Evolutionary conservation across 164 flowering plant species (phyloP).

Genomic region (Magnolia officinalis): DNA sequence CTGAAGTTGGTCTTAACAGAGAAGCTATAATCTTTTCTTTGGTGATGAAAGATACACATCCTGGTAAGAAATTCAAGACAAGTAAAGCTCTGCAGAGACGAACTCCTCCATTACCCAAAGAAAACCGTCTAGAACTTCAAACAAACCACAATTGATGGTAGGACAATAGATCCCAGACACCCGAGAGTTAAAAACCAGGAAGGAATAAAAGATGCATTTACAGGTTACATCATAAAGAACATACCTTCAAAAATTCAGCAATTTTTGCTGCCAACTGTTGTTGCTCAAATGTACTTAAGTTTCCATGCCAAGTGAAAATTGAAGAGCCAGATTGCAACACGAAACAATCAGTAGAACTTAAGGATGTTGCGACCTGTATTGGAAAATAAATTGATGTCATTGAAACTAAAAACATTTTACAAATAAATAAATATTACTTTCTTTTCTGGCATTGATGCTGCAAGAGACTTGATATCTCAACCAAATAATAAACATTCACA

Average conservation of each 20-base stretch:
- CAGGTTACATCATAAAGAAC: background rate
- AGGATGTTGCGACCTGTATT: slow-evolving; percentile 73
- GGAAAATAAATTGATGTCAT: background rate
- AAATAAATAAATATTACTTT: no score
- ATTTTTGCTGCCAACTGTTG: slow-evolving; percentile 82
- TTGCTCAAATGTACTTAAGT: slow-evolving; percentile 79
- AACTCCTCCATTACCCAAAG: background rate
- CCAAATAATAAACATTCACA: no score
- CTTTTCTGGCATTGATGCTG: no score
- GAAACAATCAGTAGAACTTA: slow-evolving; percentile 85
- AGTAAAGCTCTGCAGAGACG: background rate
- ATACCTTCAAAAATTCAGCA: slow-evolving; percentile 92
- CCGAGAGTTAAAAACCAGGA: background rate
- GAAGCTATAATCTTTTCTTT: background rate
- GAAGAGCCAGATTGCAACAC: slow-evolving; percentile 91
- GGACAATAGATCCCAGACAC: background rate
- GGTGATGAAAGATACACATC: background rate
- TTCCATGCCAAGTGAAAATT: slow-evolving; percentile 90
- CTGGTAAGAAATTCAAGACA: background rate
- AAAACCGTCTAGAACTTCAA: background rate
- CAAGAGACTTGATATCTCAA: no score
- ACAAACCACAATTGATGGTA: background rate
- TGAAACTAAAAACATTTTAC: background rate
- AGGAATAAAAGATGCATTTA: background rate
- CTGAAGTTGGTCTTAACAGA: background rate